Evolutionary conservation across 257 asterid species (phyloP).

Genomic region (Cruciata laevipes): DNA sequence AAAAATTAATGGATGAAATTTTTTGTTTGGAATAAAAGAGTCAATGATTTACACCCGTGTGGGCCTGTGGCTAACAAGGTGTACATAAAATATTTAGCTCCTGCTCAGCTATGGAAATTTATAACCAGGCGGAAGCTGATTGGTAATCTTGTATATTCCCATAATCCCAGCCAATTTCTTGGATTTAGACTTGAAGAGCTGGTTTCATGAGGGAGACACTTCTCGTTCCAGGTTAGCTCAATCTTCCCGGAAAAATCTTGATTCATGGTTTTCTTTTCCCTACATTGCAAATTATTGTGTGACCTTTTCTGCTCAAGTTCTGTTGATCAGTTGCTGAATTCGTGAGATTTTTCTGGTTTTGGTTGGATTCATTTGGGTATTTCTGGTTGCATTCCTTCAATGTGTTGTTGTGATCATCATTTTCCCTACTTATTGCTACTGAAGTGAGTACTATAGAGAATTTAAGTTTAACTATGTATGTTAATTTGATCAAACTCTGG

Average conservation of each 20-base stretch:
- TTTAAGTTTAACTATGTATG: not conserved
- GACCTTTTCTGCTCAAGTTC: not conserved
- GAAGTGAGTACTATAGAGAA: not conserved
- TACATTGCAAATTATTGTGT: not conserved
- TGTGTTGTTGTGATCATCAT: not conserved
- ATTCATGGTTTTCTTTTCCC: not conserved
- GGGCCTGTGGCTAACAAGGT: not conserved
- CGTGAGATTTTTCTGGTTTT: not conserved
- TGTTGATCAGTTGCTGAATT: not conserved
- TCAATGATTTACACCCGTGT: too few relatives aligned
- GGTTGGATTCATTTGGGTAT: not conserved
- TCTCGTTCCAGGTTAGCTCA: constrained; percentile 41
- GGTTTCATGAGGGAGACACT: constrained; percentile 39
- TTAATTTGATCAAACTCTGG: not conserved
- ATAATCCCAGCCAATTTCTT: not conserved
- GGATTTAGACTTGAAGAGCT: not conserved
- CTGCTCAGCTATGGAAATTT: too few relatives aligned
- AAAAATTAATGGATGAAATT: too few relatives aligned
- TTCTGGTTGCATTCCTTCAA: not conserved
- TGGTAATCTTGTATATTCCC: not conserved
- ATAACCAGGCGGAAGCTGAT: not conserved
- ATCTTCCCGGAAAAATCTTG: not conserved
- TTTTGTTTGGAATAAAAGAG: too few relatives aligned
- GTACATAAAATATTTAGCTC: too few relatives aligned
- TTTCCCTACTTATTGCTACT: too few relatives aligned